These are phyloP conservation scores for Helotiales sp. DNA, from an alignment of 2,329 filamentous ascomycete species.

Conservation along the genomic window DNA sequence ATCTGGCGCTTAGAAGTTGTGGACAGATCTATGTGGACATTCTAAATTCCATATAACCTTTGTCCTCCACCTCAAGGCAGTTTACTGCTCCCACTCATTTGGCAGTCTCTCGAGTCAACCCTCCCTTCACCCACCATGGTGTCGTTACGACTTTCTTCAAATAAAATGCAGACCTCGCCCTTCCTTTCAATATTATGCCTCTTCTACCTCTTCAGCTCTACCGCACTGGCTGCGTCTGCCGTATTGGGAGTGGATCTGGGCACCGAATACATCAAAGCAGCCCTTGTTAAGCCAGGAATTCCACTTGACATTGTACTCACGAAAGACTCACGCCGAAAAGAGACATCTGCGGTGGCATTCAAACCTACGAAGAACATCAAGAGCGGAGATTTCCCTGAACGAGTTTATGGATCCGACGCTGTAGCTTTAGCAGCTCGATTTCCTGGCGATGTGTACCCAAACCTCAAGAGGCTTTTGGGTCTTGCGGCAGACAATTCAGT, in stretches of 20 bases:
- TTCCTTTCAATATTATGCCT: constrained; percentile 40
- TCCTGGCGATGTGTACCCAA: constrained; percentile 91
- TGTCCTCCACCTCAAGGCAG: constrained; percentile 21
- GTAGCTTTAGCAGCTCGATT: constrained; percentile 85
- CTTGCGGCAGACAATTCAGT: constrained; percentile 64
- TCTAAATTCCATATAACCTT: constrained; percentile 36
- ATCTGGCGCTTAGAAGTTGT: constrained; percentile 33
- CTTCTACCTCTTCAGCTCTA: constrained; percentile 43
- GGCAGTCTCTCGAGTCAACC: constrained; percentile 30
- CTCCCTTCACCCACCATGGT: constrained; percentile 37
- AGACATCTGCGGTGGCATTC: constrained; percentile 88
- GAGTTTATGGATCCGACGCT: constrained; percentile 90
- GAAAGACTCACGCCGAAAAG: constrained; percentile 97
- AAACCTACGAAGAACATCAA: constrained; percentile 77
- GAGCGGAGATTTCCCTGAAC: constrained; percentile 77
- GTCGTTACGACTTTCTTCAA: constrained; percentile 23
- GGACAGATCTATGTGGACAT: constrained; percentile 41
- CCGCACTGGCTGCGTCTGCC: constrained; percentile 56
- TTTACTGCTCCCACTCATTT: constrained; percentile 39
- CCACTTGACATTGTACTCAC: constrained; percentile 97
- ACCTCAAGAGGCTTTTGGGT: constrained; percentile 90
- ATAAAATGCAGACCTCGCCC: constrained; percentile 36
- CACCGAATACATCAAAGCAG: constrained; percentile 96
- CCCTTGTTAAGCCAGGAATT: constrained; percentile 93
- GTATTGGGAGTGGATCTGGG: constrained; percentile 93